Percentiles rank a stretch among this genome's conserved stretches.
phyloP scores from a whole-genome alignment of 2,329 filamentous ascomycete species.

The Escovopsis sp. region DNA sequence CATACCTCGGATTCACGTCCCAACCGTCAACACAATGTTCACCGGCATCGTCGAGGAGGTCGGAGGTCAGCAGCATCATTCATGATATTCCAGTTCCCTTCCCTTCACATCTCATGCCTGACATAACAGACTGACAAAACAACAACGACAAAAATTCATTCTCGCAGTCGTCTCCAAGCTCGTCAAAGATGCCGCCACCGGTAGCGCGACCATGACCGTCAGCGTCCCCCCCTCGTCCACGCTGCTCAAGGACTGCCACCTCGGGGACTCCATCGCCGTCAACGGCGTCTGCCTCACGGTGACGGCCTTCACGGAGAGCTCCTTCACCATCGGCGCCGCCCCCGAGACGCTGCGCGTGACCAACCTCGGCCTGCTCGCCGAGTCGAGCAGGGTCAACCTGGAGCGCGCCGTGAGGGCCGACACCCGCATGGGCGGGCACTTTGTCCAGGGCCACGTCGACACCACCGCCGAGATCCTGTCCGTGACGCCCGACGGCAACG shows the following conservation, averaged over 20 bases:
- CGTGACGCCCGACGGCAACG: slow-evolving; percentile 72
- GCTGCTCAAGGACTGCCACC: slow-evolving; percentile 70
- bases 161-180: slow-evolving; percentile 65
- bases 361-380: slow-evolving; percentile 64
- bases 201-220: slow-evolving; percentile 85
- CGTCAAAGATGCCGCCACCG: slow-evolving; percentile 64
- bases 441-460: slow-evolving; percentile 96
- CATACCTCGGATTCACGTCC: background rate
- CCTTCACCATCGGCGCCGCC: slow-evolving; percentile 85
- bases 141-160: slow-evolving; percentile 4
- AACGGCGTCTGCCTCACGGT: slow-evolving; percentile 96
- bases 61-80: slow-evolving; percentile 52
- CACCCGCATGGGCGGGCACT: slow-evolving; percentile 95
- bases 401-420: slow-evolving; percentile 83
- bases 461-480: slow-evolving; percentile 63
- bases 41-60: slow-evolving; percentile 89
- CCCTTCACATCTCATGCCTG: slow-evolving; percentile 4
- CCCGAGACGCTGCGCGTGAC: slow-evolving; percentile 93
- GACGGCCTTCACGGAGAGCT: slow-evolving; percentile 35
- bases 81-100: background rate
- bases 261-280: slow-evolving; percentile 88
- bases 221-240: slow-evolving; percentile 47
- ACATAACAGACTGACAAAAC: slow-evolving; percentile 1
- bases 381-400: slow-evolving; percentile 66
- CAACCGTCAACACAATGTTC: slow-evolving; percentile 52